Evolutionary conservation across 192 early-diverging fungal species (phyloP).

Genomic region (Coemansia sp.): DNA sequence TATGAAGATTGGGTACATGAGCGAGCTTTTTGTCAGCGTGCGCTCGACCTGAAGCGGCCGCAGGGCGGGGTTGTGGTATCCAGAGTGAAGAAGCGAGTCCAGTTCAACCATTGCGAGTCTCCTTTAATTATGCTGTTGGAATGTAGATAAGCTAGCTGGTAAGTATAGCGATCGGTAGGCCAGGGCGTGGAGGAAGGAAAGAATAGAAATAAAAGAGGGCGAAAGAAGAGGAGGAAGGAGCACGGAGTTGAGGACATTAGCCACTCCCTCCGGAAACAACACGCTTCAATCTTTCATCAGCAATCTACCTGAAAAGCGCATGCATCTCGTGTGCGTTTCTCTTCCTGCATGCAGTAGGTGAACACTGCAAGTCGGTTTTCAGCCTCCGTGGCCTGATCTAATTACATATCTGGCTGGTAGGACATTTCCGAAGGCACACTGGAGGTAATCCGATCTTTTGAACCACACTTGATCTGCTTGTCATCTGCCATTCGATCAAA

Average conservation of each 20-base stretch:
- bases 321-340: background rate
- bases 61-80: slow-evolving; percentile 78
- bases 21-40: slow-evolving; percentile 65
- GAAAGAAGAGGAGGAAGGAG: background rate
- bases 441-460: no score
- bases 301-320: no score
- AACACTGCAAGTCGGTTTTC: background rate
- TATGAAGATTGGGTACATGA: slow-evolving; percentile 96
- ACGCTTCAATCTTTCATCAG: no score
- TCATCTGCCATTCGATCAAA: background rate
- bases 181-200: slow-evolving; percentile 5
- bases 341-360: background rate
- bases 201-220: background rate
- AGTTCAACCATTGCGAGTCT: slow-evolving; percentile 42
- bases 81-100: slow-evolving; percentile 82
- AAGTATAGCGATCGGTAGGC: background rate
- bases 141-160: background rate
- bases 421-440: no score
- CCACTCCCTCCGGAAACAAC: no score
- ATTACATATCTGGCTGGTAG: no score
- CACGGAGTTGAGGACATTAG: no score
- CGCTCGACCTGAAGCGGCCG: slow-evolving; percentile 80
- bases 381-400: no score
- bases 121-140: background rate
- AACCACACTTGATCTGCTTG: background rate